phyloP scores from a whole-genome alignment of 805 yeast species.

The Candida adriatica region DNA sequence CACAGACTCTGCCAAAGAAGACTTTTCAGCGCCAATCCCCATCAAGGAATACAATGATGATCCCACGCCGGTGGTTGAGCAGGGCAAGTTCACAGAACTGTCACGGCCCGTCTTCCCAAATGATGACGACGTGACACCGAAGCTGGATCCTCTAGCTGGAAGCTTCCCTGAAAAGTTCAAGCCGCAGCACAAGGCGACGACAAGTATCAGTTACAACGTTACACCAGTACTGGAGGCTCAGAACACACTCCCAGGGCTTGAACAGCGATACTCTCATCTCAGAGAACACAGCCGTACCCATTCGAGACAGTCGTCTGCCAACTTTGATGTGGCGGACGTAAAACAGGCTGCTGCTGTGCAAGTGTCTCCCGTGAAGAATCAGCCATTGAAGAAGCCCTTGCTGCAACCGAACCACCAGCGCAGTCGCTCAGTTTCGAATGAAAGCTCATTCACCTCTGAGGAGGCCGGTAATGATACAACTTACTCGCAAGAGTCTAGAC shows the following conservation, averaged over 20 bases:
- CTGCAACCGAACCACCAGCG: constrained; percentile 1
- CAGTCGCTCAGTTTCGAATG: constrained; percentile 5
- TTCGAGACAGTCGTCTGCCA: constrained; percentile 1
- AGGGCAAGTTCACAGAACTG: constrained; percentile 6
- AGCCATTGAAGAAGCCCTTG: constrained; percentile 2
- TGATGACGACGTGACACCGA: constrained; percentile 9
- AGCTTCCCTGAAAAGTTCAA: constrained; percentile 1
- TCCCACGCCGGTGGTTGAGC: constrained; percentile 16
- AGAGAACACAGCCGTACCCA: constrained; percentile 1
- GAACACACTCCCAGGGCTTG: constrained; percentile 1
- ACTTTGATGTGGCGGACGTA: neutral
- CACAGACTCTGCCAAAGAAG: constrained; percentile 1
- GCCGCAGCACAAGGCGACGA: constrained; percentile 1
- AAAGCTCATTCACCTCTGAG: constrained; percentile 11
- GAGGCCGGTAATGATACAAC: constrained; percentile 16
- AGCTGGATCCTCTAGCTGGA: constrained; percentile 1
- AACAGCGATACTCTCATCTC: constrained; percentile 1
- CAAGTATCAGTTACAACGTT: constrained; percentile 13
- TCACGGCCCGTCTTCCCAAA: constrained; percentile 3
- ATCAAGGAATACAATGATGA: constrained; percentile 15
- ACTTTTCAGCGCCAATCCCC: too few species aligned
- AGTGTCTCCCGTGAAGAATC: constrained; percentile 1
- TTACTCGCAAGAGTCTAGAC: constrained; percentile 16
- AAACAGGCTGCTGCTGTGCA: constrained; percentile 2
- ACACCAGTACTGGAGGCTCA: constrained; percentile 13